A percentile compares a stretch with the other conserved stretches of the same genome.
Conservation (phyloP, 176 grass and related monocot species). For the Tillandsia leiboldiana region DNA sequence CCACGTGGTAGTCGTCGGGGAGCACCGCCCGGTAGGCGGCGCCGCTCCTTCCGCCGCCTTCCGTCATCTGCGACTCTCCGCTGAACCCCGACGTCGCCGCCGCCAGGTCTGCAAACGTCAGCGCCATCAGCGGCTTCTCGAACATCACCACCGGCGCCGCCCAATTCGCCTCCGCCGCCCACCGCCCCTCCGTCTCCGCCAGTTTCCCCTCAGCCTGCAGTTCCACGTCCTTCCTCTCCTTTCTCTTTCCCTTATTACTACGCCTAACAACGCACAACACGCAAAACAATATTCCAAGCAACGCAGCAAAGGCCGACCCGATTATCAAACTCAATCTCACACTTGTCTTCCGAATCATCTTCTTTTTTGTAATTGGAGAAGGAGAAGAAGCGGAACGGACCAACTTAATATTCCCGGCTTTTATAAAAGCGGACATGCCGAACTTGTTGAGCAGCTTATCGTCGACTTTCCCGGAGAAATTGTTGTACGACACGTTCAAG, state of each 20-base stretch:
- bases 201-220: conserved; percentile 4
- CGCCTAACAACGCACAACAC: conserved; percentile 3
- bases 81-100: conserved; percentile 76
- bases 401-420: conserved; percentile 35
- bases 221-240: conserved; percentile 21
- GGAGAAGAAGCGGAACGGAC: conserved; percentile 13
- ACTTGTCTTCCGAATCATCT: conserved; percentile 9
- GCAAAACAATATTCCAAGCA: conserved; percentile 11
- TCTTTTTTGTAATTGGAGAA: neutral
- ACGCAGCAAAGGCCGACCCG: conserved; percentile 1
- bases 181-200: conserved; percentile 39
- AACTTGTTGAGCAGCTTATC: conserved; percentile 29
- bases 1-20: conserved; percentile 51
- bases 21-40: conserved; percentile 68
- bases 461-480: conserved; percentile 45
- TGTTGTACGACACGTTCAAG: conserved; percentile 71
- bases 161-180: conserved; percentile 34
- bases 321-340: conserved; percentile 10
- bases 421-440: conserved; percentile 38
- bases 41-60: conserved; percentile 40
- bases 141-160: conserved; percentile 60
- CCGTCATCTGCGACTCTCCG: conserved; percentile 68
- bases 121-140: conserved; percentile 64
- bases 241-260: neutral
- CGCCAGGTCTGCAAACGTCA: conserved; percentile 65